Conservation (phyloP, 1,139 yeast species). For the Yamadazyma jaroonii region DNA sequence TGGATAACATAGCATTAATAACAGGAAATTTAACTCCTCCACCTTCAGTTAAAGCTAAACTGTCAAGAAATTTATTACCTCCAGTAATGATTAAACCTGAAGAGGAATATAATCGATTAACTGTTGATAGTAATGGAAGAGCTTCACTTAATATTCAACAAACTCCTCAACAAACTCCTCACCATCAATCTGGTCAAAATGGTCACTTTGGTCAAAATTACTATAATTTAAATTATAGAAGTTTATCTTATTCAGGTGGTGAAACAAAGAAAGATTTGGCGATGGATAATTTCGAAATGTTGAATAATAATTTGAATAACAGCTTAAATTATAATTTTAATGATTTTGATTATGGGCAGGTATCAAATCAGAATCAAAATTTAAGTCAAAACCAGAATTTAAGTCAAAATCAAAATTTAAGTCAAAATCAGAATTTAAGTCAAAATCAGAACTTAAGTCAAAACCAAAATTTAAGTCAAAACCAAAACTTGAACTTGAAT, state of each 20-base stretch:
- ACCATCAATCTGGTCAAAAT: neutral
- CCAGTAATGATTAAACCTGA: constrained; percentile 22
- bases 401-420: neutral
- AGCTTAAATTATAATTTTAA: neutral
- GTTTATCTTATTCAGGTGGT: constrained; percentile 7
- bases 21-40: constrained; percentile 16
- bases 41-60: constrained; percentile 6
- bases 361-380: constrained; percentile 5
- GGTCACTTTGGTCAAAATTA: neutral
- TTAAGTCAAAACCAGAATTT: neutral
- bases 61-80: constrained; percentile 25
- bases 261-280: neutral
- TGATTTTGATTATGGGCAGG: constrained; percentile 17
- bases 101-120: constrained; percentile 26
- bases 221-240: constrained; percentile 2
- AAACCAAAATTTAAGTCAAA: neutral
- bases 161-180: constrained; percentile 1
- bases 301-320: no score
- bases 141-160: no score
- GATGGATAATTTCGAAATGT: no score
- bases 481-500: no score
- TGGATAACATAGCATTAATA: constrained; percentile 33
- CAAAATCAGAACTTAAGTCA: no score
- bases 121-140: no score
- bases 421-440: neutral